phyloP scores from a whole-genome alignment of 306 rosid species.

The Dryas drummondii region DNA sequence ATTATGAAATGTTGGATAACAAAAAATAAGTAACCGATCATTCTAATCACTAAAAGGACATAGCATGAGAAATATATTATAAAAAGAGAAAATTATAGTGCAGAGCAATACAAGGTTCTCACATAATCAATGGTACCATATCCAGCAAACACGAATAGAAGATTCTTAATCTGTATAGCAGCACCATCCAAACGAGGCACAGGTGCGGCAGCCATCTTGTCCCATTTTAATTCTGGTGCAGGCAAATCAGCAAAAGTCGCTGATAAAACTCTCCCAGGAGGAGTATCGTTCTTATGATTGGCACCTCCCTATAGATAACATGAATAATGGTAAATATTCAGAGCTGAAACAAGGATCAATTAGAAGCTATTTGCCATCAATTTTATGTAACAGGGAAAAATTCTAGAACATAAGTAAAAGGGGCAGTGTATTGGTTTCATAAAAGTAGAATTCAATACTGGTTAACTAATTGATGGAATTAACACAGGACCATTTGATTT shows the following conservation, averaged over 20 bases:
- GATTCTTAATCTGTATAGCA: slow-evolving; percentile 63
- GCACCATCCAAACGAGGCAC: slow-evolving; percentile 86
- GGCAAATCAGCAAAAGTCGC: slow-evolving; percentile 77
- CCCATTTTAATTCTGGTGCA: slow-evolving; percentile 78
- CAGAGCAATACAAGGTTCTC: slow-evolving; percentile 26
- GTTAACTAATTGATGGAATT: neutral
- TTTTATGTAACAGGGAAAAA: neutral
- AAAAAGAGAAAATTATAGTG: neutral
- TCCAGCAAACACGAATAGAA: slow-evolving; percentile 76
- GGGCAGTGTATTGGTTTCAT: neutral
- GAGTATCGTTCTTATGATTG: neutral
- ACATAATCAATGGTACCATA: slow-evolving; percentile 67
- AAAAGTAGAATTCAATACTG: neutral
- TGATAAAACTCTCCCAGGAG: slow-evolving; percentile 40
- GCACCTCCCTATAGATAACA: neutral
- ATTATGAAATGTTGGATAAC: neutral
- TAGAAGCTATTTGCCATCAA: neutral
- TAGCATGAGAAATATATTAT: neutral
- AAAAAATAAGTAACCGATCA: neutral
- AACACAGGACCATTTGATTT: neutral
- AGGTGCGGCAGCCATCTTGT: slow-evolving; percentile 70
- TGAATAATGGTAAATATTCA: neutral
- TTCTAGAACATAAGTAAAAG: neutral
- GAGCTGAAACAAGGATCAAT: neutral
- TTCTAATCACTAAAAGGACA: neutral